A percentile compares a stretch with the other conserved stretches of the same genome.
phyloP scores from a whole-genome alignment of 2,329 filamentous ascomycete genomes.

The Colletotrichum horii region DNA sequence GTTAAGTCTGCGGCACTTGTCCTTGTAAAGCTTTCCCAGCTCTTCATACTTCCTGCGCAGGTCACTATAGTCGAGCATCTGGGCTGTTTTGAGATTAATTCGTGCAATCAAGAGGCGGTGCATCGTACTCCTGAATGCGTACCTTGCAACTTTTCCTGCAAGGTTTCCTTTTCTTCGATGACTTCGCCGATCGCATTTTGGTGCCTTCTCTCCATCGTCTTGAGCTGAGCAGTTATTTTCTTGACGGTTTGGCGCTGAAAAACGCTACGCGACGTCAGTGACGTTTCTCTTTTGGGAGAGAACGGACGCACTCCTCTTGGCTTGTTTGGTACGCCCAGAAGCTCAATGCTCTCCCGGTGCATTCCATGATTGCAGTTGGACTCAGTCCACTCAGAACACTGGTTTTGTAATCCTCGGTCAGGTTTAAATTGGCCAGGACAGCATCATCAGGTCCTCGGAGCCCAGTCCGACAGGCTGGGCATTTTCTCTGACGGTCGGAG shows the following conservation, averaged over 20 bases:
- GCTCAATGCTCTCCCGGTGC: conserved; percentile 76
- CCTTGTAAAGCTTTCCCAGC: conserved; percentile 67
- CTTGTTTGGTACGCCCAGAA: conserved; percentile 90
- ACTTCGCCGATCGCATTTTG: conserved; percentile 78
- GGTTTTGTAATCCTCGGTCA: conserved; percentile 88
- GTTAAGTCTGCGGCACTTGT: conserved; percentile 73
- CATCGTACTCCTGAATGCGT: conserved; percentile 25
- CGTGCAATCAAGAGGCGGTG: conserved; percentile 1
- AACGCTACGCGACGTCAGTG: conserved; percentile 50
- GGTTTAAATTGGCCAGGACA: conserved; percentile 73
- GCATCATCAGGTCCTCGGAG: conserved; percentile 78
- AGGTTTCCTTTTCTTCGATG: conserved; percentile 70
- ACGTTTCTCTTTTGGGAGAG: not conserved
- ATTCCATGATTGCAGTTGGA: conserved; percentile 85
- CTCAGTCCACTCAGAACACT: conserved; percentile 83
- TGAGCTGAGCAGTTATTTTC: conserved; percentile 75
- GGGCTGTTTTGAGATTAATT: conserved; percentile 36
- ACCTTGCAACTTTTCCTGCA: conserved; percentile 72
- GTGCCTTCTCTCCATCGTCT: conserved; percentile 66
- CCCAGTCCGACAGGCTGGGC: conserved; percentile 76
- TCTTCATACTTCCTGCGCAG: conserved; percentile 77
- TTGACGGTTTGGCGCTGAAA: conserved; percentile 81
- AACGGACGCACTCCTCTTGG: conserved; percentile 73
- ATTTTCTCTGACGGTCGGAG: conserved; percentile 58
- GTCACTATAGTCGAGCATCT: conserved; percentile 66